Evolutionary conservation across 164 flowering plant species (phyloP).

Genomic region (Houttuynia cordata): DNA sequence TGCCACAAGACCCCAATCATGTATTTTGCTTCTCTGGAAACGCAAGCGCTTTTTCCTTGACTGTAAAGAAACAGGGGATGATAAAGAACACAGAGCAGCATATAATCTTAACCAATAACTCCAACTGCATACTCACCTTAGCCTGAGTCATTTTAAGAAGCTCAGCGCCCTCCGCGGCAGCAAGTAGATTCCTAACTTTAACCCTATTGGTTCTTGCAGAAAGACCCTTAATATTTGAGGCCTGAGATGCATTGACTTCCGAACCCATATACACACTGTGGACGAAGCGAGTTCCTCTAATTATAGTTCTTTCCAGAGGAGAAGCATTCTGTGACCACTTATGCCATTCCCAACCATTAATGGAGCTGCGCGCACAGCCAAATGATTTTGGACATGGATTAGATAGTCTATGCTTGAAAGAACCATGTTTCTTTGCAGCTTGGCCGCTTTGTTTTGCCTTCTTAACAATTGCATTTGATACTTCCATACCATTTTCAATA

Average conservation of each 20-base stretch:
- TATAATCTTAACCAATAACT: background rate
- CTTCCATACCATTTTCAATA: constrained; percentile 22
- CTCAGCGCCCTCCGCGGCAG: constrained; percentile 97
- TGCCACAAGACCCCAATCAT: constrained; percentile 99
- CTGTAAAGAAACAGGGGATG: constrained; percentile 26
- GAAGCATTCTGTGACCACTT: constrained; percentile 69
- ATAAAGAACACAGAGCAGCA: background rate
- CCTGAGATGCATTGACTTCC: constrained; percentile 30
- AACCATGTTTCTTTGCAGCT: constrained; percentile 22
- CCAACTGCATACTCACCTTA: constrained; percentile 44
- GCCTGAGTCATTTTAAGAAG: constrained; percentile 77
- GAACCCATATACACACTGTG: constrained; percentile 19
- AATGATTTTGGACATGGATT: constrained; percentile 47
- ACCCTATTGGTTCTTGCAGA: constrained; percentile 97
- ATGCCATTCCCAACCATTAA: constrained; percentile 97
- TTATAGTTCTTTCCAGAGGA: constrained; percentile 63
- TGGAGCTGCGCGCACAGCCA: constrained; percentile 92
- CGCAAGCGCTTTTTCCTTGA: constrained; percentile 91
- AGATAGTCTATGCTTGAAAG: constrained; percentile 19
- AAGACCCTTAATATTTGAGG: constrained; percentile 50
- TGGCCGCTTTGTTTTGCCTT: constrained; percentile 17
- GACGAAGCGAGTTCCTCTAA: constrained; percentile 42
- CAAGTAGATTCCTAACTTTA: constrained; percentile 84
- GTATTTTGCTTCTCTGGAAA: constrained; percentile 93
- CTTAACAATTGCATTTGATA: constrained; percentile 14